These are phyloP conservation scores for Triticum aestivum DNA, from an alignment of 176 grass and related monocot species.

Conservation along the genomic window IWGSC_CS_RefSeq_v2.1 NC_057812.1:27270722-27271221, in stretches of 20 bases:
- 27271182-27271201: background rate
- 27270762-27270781: too few relatives aligned
- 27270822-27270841: too few relatives aligned
- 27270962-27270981: background rate
- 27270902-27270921: too few relatives aligned
- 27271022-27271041: background rate
- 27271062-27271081: constrained; percentile 40
- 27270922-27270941: too few relatives aligned
- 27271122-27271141: constrained; percentile 31
- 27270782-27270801: too few relatives aligned
- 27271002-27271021: constrained; percentile 13
- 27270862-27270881: too few relatives aligned
- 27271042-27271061: background rate
- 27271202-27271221: background rate
- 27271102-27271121: constrained; percentile 17
- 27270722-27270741: too few relatives aligned
- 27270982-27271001: background rate
- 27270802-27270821: too few relatives aligned
- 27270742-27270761: too few relatives aligned
- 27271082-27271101: constrained; percentile 41
- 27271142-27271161: background rate
- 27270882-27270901: too few relatives aligned
- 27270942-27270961: background rate
- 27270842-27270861: too few relatives aligned
- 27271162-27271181: background rate